Evolutionary conservation across 1,139 yeast genomes (phyloP), one percentile per base, ranked within the genome.

Genomic region (Kodamaea anthophila): DNA sequence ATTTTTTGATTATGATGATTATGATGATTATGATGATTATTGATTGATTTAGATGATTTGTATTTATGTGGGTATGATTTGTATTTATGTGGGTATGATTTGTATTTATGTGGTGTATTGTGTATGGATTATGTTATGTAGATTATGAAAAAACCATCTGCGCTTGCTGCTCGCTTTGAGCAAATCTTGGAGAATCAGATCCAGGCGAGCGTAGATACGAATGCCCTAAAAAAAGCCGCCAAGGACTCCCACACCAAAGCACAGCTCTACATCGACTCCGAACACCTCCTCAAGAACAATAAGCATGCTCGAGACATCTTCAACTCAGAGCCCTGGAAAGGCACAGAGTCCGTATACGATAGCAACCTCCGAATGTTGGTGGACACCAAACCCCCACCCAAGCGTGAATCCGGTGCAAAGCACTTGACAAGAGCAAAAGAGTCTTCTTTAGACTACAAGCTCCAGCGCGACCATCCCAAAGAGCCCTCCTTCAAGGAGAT

Each of bases 261-360:
- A 3, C 31, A 40, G 9, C 39, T 33, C 5, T 43, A 41, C 28
- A 36, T 41, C 24, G 35, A 45, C 13, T 46, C 49, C 21, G 54
- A 51, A 28, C 38, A 21, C 57, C 60, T 18, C 36, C 58, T 24
- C 42, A 65, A 13, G 53, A 55, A 34, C 37, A 65, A 73, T 29
- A 71, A 69, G 33, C 77, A 71, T 23, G 65, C 77, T 0, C 55
- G 61, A 34, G 78, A 74, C 1, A 58, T 73, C 3, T 86, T 86
- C 1, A 45, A 43, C 21, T 38, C 56, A 1, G 43, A 44, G 15
- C 85, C 88, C 0, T 86, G 95, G 95, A 59, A 56, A 0, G 95
- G 95, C 0, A 48, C 58, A 1, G 94, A 84, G 42, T 40, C 60
- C 1, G 44, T 47, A 0, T 41, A 52, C 3, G 87, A 79, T 38